These are phyloP conservation scores for Flaveria sonorensis DNA, from an alignment of 129 eudicot genomes.

Conservation along the genomic window DNA sequence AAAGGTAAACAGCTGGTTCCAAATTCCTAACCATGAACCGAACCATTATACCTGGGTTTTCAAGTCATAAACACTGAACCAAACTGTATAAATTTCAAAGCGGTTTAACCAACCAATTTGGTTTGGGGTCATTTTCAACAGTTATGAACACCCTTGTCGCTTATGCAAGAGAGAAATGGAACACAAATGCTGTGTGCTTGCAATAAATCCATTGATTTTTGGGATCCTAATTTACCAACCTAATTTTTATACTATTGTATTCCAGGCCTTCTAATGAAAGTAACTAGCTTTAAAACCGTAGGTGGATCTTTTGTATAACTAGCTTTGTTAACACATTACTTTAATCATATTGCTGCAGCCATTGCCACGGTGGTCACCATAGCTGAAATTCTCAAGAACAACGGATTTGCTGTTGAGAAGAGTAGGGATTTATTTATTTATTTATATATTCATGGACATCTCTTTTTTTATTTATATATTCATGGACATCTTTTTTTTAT, in stretches of 20 bases:
- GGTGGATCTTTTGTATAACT: background rate
- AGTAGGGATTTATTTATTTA: conserved; percentile 38
- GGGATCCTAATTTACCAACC: background rate
- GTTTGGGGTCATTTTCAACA: background rate
- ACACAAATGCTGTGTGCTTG: background rate
- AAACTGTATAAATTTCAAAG: background rate
- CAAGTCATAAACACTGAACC: background rate
- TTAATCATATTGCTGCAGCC: conserved; percentile 39
- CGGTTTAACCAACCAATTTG: background rate
- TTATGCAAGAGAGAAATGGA: background rate
- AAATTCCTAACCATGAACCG: background rate
- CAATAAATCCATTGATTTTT: background rate
- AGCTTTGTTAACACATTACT: background rate
- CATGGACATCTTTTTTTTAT: background rate
- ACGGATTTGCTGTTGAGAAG: conserved; percentile 65
- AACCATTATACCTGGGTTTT: background rate
- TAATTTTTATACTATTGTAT: background rate
- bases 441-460: too few relatives aligned
- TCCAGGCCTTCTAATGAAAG: background rate
- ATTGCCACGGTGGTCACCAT: conserved; percentile 63
- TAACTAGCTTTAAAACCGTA: background rate
- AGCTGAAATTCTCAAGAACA: conserved; percentile 68
- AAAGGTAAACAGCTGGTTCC: background rate
- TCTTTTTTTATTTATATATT: too few relatives aligned
- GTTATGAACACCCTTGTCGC: background rate